Percentiles rank a stretch among this genome's conserved stretches.
These are phyloP conservation scores for Monosporozyma siamensis DNA, from an alignment of 805 yeast genomes.

Conservation along the genomic window DNA sequence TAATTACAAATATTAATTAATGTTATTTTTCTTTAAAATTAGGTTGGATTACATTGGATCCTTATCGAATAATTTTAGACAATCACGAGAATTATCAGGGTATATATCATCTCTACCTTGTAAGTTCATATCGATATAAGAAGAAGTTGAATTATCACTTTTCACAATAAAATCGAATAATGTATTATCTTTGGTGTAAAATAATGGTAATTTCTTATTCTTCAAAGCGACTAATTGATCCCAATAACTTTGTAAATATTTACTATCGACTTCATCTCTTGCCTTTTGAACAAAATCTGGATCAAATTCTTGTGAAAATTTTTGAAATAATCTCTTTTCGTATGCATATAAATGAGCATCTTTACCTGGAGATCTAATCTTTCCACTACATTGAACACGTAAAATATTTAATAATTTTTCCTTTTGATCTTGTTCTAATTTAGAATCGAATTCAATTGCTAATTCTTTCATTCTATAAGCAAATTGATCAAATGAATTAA, in stretches of 20 bases:
- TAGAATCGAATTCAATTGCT: constrained; percentile 16
- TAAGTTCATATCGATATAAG: constrained; percentile 6
- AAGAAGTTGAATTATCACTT: background rate
- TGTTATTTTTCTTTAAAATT: too few relatives aligned
- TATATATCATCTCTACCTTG: constrained; percentile 4
- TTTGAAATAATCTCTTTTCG: constrained; percentile 17
- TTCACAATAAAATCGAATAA: background rate
- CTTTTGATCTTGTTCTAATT: constrained; percentile 10
- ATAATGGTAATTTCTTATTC: constrained; percentile 8
- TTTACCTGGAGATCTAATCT: constrained; percentile 15
- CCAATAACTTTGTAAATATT: constrained; percentile 11
- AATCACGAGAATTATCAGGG: constrained; percentile 3
- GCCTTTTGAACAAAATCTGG: constrained; percentile 3
- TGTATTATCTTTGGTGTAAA: background rate
- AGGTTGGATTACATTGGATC: constrained; percentile 3
- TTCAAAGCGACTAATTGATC: constrained; percentile 7
- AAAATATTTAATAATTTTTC: constrained; percentile 9
- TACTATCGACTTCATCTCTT: constrained; percentile 6
- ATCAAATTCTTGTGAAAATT: constrained; percentile 4
- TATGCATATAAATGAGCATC: constrained; percentile 20
- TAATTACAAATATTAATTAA: too few relatives aligned
- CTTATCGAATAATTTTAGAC: constrained; percentile 1
- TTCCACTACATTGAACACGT: constrained; percentile 9
- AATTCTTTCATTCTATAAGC: constrained; percentile 24
- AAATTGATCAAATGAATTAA: constrained; percentile 15